phyloP scores from a whole-genome alignment of 2,329 filamentous ascomycete species.

The Colletotrichum paranaense region DNA sequence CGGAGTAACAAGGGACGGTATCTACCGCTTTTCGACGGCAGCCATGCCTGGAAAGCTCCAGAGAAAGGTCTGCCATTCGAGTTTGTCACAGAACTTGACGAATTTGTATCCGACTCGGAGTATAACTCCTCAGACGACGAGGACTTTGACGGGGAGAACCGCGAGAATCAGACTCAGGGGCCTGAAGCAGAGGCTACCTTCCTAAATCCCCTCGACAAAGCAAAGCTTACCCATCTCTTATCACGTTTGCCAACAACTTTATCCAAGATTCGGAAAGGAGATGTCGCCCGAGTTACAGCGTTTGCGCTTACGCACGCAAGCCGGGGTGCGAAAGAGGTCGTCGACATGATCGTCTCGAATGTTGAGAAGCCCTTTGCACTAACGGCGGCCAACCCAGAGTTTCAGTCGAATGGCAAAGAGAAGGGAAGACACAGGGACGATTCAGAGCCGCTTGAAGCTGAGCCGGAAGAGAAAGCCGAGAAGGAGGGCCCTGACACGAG shows the following conservation, averaged over 20 bases:
- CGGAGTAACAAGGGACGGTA: constrained; percentile 62
- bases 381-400: constrained; percentile 71
- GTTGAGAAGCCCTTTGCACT: constrained; percentile 80
- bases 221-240: constrained; percentile 86
- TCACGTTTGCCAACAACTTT: constrained; percentile 82
- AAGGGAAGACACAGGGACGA: constrained; percentile 47
- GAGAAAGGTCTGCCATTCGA: constrained; percentile 82
- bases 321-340: constrained; percentile 87
- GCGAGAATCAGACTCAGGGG: constrained; percentile 56
- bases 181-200: constrained; percentile 68
- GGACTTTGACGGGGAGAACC: constrained; percentile 71
- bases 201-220: constrained; percentile 84
- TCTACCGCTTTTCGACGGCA: constrained; percentile 78
- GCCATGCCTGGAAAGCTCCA: constrained; percentile 81
- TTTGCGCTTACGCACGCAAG: constrained; percentile 92
- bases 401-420: constrained; percentile 15
- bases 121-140: constrained; percentile 92
- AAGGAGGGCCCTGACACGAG: constrained; percentile 71
- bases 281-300: constrained; percentile 85
- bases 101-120: constrained; percentile 85
- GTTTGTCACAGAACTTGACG: constrained; percentile 79
- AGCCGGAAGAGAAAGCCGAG: constrained; percentile 52
- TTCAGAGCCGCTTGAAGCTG: constrained; percentile 49
- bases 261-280: constrained; percentile 81
- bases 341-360: constrained; percentile 88